Base-by-base conservation (phyloP, 306 rosid genomes). In the Prunus salicina region DNA sequence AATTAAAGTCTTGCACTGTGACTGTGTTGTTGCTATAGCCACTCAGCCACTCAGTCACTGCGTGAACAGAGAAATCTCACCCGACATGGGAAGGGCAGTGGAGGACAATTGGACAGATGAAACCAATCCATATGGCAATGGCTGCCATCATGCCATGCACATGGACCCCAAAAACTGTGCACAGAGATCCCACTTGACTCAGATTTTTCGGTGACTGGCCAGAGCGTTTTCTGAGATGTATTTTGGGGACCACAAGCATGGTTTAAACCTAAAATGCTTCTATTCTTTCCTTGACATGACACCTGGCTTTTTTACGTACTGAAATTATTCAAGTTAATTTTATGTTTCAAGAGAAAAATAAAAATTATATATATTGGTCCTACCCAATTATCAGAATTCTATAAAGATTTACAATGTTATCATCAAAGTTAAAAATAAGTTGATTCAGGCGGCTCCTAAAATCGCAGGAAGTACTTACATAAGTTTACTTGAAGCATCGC, bases 221-320 rank as follows among this genome's bases (percentile, higher is more conserved):
- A 66, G 66, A 66, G 65, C 62, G 27, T 79, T 63, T 82, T 13
- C 15, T 24, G 2, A 70, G 5, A 19, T 78, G 72, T 41, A 41
- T 32, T 56, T 67, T 34, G 22, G 86, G 88, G 87, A 84, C 85
- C 86, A 79, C 84, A 8, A n/a, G 9, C 30, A 76, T 76, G 71
- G 27, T 71, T 73, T 27, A 58, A 60, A 34, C 76, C 79, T 88
- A 78, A 81, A 88, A 71, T 83, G 76, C 79, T 85, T 86, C 76
- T 79, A 76, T 82, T 80, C 83, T 74, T 72, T 77, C 75, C 80
- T 60, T 68, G 73, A 84, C 62, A 28, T 12, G 77, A 81, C 77
- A 66, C 32, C 51, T 14, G 72, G 67, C 69, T 80, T 38, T 60
- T 70, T 57, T 45, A n/a, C 76, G 45, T 28, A 62, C 67, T 7